Base-by-base conservation (phyloP, 345 rosid genomes). In the Lepidium africanum region DNA sequence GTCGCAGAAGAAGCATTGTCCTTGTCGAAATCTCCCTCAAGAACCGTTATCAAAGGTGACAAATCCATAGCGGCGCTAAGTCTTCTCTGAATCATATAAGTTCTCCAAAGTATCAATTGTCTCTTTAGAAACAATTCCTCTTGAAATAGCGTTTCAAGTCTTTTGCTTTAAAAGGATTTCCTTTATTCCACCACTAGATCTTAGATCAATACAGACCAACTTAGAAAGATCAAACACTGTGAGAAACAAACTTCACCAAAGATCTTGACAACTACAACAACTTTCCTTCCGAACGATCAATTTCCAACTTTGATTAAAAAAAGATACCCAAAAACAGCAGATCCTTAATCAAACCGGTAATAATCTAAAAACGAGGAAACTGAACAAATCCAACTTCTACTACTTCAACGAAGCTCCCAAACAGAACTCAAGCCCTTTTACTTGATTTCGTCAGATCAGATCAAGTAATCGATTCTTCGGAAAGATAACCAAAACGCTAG, bases 41-140 rank as follows among this genome's bases (percentile, higher is more conserved):
- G 59, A n/a, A 79, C 67, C 27, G 74, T 50, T 65, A 77, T 46
- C 49, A 82, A 63, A 67, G 82, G 82, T 11, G 96, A 81, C 52
- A 82, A 83, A 80, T 85, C 91, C 83, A 83, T 80, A 57, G 81
- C 12, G 81, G 81, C 12, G 81, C 87, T 86, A 80, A 80, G 66
- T 60, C 76, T 74, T 57, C 56, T 62, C 61, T 51, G 63, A 77
- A 83, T 42, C 82, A 75, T 69, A 63, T 14, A 74, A 61, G n/a
- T 36, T 38, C 68, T n/a, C n/a, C n/a, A n/a, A n/a, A n/a, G n/a
- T n/a, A n/a, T n/a, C n/a, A n/a, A n/a, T n/a, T n/a, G n/a, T n/a
- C n/a, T n/a, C n/a, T n/a, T 48, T 52, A 43, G 48, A 1, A 53
- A 53, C 69, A 62, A 15, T 2, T 30, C 54, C 47, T 23, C 48